A percentile compares a stretch with the other conserved stretches of the same genome.
Evolutionary conservation across 192 early-diverging fungal species (phyloP).

Genomic region (Backusella tarrabulga): DNA sequence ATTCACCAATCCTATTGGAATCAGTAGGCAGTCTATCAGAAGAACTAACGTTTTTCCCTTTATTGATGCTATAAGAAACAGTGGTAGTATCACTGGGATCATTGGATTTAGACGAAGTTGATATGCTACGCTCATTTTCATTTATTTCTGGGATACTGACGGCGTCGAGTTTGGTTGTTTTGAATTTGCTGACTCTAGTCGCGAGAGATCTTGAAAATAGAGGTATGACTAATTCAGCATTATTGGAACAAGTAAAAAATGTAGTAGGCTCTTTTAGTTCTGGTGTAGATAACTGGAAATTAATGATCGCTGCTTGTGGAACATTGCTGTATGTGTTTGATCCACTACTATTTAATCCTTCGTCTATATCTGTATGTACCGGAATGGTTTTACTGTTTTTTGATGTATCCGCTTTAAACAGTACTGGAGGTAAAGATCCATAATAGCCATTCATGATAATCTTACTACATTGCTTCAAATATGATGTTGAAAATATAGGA

Average conservation of each 20-base stretch:
- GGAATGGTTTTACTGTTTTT: background rate
- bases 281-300: background rate
- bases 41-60: background rate
- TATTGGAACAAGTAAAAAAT: background rate
- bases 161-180: background rate
- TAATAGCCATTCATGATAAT: background rate
- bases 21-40: background rate
- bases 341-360: background rate
- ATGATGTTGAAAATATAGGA: background rate
- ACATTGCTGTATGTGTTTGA: background rate
- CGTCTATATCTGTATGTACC: background rate
- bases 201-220: background rate
- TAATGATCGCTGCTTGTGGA: background rate
- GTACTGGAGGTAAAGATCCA: background rate
- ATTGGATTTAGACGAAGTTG: background rate
- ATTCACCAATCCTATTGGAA: background rate
- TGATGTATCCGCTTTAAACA: background rate
- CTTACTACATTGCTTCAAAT: background rate
- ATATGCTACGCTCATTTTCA: background rate
- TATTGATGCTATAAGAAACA: background rate
- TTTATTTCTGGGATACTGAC: background rate
- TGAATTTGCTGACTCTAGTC: background rate
- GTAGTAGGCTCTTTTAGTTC: background rate
- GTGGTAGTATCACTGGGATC: background rate
- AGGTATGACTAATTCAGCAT: background rate